phyloP scores from a whole-genome alignment of 441 rosid species.

The Viola pubescens region DNA sequence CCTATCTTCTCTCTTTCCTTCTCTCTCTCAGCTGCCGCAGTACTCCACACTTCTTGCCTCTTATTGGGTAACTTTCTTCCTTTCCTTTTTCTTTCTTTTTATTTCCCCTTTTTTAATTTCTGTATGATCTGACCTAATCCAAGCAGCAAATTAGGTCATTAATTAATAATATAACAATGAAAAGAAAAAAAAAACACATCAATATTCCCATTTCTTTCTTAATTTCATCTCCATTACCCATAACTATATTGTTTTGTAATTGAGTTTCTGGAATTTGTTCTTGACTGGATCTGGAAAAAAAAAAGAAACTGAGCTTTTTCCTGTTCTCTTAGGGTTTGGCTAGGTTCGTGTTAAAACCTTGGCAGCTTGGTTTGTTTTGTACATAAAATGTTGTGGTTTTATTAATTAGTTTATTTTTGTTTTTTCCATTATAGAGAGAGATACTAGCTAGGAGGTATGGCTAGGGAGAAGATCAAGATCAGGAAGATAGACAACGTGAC shows the following conservation, averaged over 20 bases:
- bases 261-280: background rate
- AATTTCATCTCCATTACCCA: constrained; percentile 17
- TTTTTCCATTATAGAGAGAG: background rate
- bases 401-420: background rate
- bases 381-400: constrained; percentile 1
- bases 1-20: background rate
- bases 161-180: background rate
- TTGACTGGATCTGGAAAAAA: constrained; percentile 28
- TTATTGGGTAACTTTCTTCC: constrained; percentile 10
- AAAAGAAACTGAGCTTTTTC: background rate
- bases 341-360: constrained; percentile 1
- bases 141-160: constrained; percentile 14
- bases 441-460: constrained; percentile 32
- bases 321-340: constrained; percentile 27
- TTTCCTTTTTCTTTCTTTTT: constrained; percentile 4
- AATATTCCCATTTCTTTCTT: background rate
- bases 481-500: constrained; percentile 75
- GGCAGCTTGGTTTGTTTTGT: background rate
- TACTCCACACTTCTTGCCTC: background rate
- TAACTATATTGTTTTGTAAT: constrained; percentile 13
- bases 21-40: background rate
- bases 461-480: constrained; percentile 86
- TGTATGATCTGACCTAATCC: constrained; percentile 12
- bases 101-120: too few species aligned
- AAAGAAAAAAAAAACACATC: background rate